Conservation (phyloP, 164 flowering plant species). For the Paratinospora sagittata region DNA sequence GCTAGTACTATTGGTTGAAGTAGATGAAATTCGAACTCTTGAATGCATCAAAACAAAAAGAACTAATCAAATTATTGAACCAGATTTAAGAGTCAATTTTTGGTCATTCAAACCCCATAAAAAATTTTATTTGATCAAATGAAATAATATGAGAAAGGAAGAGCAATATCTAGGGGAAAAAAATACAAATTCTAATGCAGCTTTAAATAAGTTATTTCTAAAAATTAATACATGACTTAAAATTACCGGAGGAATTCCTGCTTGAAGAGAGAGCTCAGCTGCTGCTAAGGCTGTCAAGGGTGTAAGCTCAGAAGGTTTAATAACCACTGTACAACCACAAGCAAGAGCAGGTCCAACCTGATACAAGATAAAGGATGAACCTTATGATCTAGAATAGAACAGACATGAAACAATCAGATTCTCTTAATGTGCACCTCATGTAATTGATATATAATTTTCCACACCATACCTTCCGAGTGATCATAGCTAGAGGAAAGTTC, state of each 20-base stretch:
- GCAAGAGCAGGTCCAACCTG: conserved; percentile 99
- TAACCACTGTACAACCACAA: conserved; percentile 91
- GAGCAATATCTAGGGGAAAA: background rate
- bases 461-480: conserved; percentile 77
- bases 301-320: conserved; percentile 94
- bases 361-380: conserved; percentile 6
- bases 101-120: background rate
- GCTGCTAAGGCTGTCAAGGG: conserved; percentile 98
- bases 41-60: background rate
- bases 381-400: background rate
- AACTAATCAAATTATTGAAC: background rate
- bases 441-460: background rate
- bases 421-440: background rate
- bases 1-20: background rate
- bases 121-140: background rate
- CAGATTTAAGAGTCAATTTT: background rate
- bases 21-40: conserved; percentile 6
- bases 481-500: conserved; percentile 99
- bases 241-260: conserved; percentile 96
- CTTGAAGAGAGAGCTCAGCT: conserved; percentile 87
- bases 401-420: background rate
- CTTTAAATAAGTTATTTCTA: background rate
- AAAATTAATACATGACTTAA: conserved; percentile 4
- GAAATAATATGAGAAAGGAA: background rate
- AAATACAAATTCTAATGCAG: background rate